Base-by-base conservation (phyloP, 75 land plant genomes). In the Pinus taeda region DNA sequence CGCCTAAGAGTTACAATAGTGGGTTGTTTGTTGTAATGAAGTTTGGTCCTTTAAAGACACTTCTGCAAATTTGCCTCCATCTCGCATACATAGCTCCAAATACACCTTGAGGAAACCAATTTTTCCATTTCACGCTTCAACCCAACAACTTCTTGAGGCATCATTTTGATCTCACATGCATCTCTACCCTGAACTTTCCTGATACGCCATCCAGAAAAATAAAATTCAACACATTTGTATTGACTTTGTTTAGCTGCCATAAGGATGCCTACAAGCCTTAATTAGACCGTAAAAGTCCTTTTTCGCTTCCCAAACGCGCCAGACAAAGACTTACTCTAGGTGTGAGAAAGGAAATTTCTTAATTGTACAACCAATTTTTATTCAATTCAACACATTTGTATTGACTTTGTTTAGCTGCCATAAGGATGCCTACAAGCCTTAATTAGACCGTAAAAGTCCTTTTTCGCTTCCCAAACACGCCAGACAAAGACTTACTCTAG, bases 401-500 rank as follows among this genome's bases (percentile, higher is more conserved):
- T 74, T 80, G 86, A 59, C 82, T 86, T 33, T 83, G 87, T 71
- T 61, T 65, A 57, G 93, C 95, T 22, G 92, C 26, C 26, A 26
- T 26, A 26, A 26, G 26, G 26, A 26, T 26, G 26, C 26, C 26
- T 26, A 26, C 26, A 26, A 26, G 26, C 99, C 95, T 92, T 97
- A 57, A 77, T 79, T 78, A 92, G 67, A 74, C 93, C 94, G 81
- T 94, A 97, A 74, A 85, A 94, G 22, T 83, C 59, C 69, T 84
- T 69, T 56, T 82, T 82, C 18, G 91, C 95, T 84, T 94, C 90
- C 99, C 98, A 97, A 6, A 97, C 42, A 60, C 88, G 86, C 99
- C 99, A 97, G 14, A 91, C 93, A 62, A 97, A 76, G 57, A 97
- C 83, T 81, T 97, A 97, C 99, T 65, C 99, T 92, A 8, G 95